A percentile compares a stretch with the other conserved stretches of the same genome.
These are phyloP conservation scores for Populus deltoides DNA, from an alignment of 345 rosid genomes.

Conservation along the genomic window DNA sequence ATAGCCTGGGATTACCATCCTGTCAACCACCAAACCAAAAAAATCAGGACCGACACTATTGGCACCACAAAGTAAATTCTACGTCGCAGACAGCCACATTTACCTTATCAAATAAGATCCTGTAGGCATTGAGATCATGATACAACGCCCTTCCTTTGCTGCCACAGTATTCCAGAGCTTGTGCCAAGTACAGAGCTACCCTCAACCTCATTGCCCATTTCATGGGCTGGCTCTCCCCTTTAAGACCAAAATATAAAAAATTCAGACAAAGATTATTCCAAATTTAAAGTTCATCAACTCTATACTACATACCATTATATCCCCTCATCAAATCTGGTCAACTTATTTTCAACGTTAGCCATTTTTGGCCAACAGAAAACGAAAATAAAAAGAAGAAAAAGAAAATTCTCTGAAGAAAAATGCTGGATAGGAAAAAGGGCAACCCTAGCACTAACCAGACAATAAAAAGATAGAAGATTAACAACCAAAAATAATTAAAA, in stretches of 20 bases:
- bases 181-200: conserved; percentile 84
- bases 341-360: background rate
- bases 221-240: conserved; percentile 98
- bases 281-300: background rate
- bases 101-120: conserved; percentile 90
- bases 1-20: conserved; percentile 93
- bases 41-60: background rate
- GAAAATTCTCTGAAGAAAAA: background rate
- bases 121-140: conserved; percentile 94
- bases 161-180: conserved; percentile 85
- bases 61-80: background rate
- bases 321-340: background rate
- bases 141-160: conserved; percentile 87
- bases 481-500: background rate
- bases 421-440: background rate
- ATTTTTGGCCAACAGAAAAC: background rate
- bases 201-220: conserved; percentile 97
- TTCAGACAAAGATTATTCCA: background rate
- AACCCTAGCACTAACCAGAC: background rate
- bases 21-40: conserved; percentile 24
- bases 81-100: background rate
- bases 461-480: background rate
- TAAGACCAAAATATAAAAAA: conserved; percentile 6
- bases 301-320: background rate
- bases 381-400: too few species aligned